Evolutionary conservation across 306 rosid species (phyloP).

Genomic region (Lathyrus aphaca): DNA sequence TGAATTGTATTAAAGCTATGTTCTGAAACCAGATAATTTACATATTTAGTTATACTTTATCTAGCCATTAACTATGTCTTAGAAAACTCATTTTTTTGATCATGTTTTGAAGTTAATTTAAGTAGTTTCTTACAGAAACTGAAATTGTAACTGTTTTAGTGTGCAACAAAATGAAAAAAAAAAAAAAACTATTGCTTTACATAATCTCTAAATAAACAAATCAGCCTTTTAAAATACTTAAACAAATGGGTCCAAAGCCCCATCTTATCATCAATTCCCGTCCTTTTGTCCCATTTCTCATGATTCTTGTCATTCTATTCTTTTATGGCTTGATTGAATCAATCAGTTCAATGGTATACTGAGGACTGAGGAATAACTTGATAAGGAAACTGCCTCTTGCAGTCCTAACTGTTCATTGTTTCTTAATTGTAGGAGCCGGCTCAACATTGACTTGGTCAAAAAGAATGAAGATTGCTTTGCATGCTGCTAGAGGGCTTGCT

Average conservation of each 20-base stretch:
- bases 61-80: slow-evolving; percentile 2
- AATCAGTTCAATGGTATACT: slow-evolving; percentile 16
- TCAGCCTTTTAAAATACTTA: background rate
- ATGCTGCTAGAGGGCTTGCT: slow-evolving; percentile 97
- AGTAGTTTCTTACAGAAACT: background rate
- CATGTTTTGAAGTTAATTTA: background rate
- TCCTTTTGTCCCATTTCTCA: slow-evolving; percentile 15
- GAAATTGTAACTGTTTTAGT: background rate
- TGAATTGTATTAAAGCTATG: background rate
- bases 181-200: background rate
- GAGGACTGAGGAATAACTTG: background rate
- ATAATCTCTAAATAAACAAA: background rate
- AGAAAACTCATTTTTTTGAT: background rate
- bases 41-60: slow-evolving; percentile 17
- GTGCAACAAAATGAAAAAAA: background rate
- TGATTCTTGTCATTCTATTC: slow-evolving; percentile 6
- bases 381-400: slow-evolving; percentile 25
- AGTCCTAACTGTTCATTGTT: slow-evolving; percentile 35
- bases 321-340: slow-evolving; percentile 2
- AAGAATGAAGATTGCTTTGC: slow-evolving; percentile 95
- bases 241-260: background rate
- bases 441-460: slow-evolving; percentile 84
- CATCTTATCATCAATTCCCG: slow-evolving; percentile 14
- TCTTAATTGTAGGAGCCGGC: slow-evolving; percentile 76
- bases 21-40: background rate